Conservation (phyloP, 179 eudicot species). For the Silene coronaria region DNA sequence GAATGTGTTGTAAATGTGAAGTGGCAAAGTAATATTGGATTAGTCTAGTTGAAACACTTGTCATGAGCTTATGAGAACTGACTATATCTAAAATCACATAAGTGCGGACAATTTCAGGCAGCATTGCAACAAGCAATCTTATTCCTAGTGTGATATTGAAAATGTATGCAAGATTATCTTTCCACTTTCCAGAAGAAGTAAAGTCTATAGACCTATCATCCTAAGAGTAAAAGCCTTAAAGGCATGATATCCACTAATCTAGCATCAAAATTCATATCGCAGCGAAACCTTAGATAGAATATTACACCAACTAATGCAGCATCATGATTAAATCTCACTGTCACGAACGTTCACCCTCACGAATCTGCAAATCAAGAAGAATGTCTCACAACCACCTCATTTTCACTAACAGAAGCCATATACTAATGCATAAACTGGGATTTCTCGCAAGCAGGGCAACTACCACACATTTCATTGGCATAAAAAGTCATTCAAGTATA, state of each 20-base stretch:
- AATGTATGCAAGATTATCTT: not conserved
- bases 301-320: constrained; percentile 2
- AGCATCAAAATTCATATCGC: constrained; percentile 5
- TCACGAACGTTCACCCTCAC: constrained; percentile 9
- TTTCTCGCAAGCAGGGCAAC: no score
- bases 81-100: not conserved
- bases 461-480: not conserved
- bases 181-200: not conserved
- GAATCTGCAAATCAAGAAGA: constrained; percentile 15
- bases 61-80: not conserved
- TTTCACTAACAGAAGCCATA: constrained; percentile 5
- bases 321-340: constrained; percentile 10
- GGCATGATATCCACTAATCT: constrained; percentile 4
- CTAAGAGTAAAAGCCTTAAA: not conserved
- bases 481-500: not conserved
- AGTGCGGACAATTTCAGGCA: not conserved
- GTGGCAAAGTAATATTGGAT: not conserved
- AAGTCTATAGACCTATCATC: not conserved
- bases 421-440: not conserved
- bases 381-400: constrained; percentile 13
- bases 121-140: not conserved
- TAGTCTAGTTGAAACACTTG: not conserved
- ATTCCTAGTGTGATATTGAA: not conserved
- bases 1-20: not conserved
- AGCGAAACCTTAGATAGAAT: not conserved